Base-by-base conservation (phyloP, 208 protist genomes). In the Crithidia thermophila region DNA sequence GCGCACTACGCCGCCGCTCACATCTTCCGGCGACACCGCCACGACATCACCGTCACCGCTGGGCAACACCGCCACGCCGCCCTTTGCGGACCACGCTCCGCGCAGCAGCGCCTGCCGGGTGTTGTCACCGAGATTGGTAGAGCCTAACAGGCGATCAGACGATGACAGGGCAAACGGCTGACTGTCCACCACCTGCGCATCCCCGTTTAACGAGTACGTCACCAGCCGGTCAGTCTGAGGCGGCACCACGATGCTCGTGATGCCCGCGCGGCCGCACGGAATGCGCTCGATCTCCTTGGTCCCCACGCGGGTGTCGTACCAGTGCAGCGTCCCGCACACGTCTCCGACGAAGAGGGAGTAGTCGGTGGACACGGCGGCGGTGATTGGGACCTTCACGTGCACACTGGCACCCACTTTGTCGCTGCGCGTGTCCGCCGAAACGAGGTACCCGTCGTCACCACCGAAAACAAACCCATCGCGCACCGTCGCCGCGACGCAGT, bases 401-500 rank as follows among this genome's bases (percentile, higher is more conserved):
- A 79, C 36, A 18, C 51, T 67, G 2, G 43, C 31, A 8, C 59
- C 42, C 21, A 68, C 50, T 39, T 14, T 34, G 33, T 50, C 53
- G 40, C 37, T 66, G 51, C 59, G 46, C 27, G 70, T 51, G 59
- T 89, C 83, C 21, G 52, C 66, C 10, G 75, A 40, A 43, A 85
- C 75, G 14, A 95, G 68, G 64, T 87, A 91, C 27, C 90, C 90
- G 59, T 94, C 87, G 66, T 95, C 90, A 23, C 87, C 90, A 28
- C 87, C 90, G 60, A 77, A 90, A 16, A 79, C 58, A 42, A 81
- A 67, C 18, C 21, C 33, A 23, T 63, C 50, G 4, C 67, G 50
- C 25, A 50, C 36, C 9, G 61, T 61, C 2, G 51, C 49, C 0
- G 76, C 57, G 18, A 95, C 57, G 31, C 82, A 72, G 57, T 95